Percentiles rank a stretch among this genome's conserved stretches.
phyloP scores from a whole-genome alignment of 805 yeast genomes.

The Metschnikowia drakensbergensis region DNA sequence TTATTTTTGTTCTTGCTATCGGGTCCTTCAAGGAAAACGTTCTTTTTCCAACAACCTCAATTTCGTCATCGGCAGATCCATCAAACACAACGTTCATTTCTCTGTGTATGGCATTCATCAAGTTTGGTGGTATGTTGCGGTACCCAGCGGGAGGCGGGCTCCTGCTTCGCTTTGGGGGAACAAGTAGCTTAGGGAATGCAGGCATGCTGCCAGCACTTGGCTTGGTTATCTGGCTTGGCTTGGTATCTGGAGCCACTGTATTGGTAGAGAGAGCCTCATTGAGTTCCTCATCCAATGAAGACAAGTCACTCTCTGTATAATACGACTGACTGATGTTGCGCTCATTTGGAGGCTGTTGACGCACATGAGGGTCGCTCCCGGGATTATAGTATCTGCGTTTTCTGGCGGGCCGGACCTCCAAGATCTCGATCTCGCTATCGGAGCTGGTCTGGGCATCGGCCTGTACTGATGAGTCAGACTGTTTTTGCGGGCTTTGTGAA shows the following conservation, averaged over 20 bases:
- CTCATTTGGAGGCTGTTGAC: neutral
- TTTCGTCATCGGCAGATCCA: constrained; percentile 22
- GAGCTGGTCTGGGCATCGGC: constrained; percentile 1
- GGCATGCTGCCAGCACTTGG: neutral
- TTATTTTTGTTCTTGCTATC: constrained; percentile 34
- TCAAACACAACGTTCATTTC: constrained; percentile 25
- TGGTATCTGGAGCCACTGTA: neutral
- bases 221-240: neutral
- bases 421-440: constrained; percentile 17
- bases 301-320: constrained; percentile 13
- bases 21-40: constrained; percentile 40
- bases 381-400: neutral
- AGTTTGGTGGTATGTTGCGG: constrained; percentile 27
- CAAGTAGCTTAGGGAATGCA: constrained; percentile 8
- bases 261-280: constrained; percentile 11
- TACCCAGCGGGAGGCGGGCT: constrained; percentile 20
- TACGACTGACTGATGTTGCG: neutral
- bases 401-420: constrained; percentile 11
- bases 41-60: constrained; percentile 34
- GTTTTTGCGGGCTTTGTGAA: neutral
- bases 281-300: constrained; percentile 15
- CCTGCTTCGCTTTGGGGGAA: constrained; percentile 6
- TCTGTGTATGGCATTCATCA: constrained; percentile 25
- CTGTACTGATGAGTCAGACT: neutral
- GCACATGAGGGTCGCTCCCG: neutral